Evolutionary conservation across 2,329 filamentous ascomycete species (phyloP).

Genomic region (Mycosphaerella sp.): DNA sequence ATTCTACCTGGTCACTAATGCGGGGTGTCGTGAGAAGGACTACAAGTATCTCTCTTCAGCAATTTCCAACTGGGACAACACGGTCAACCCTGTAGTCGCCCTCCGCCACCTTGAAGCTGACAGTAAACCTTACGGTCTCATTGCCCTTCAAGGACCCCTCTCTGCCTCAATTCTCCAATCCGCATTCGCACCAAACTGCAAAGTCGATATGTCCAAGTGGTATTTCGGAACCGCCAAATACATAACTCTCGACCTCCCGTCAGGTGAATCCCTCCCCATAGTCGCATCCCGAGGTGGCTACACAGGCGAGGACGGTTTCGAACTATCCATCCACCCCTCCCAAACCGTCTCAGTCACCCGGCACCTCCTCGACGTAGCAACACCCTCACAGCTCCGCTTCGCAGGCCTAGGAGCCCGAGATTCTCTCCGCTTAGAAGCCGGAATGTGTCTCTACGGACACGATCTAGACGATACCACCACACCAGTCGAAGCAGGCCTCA

Average conservation of each 20-base stretch:
- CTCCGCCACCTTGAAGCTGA: slow-evolving; percentile 34
- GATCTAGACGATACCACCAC: slow-evolving; percentile 78
- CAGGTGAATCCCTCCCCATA: slow-evolving; percentile 47
- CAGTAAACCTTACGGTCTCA: slow-evolving; percentile 61
- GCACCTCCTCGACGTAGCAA: slow-evolving; percentile 57
- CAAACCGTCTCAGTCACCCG: slow-evolving; percentile 62
- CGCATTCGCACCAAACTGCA: slow-evolving; percentile 51
- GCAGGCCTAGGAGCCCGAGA: slow-evolving; percentile 88
- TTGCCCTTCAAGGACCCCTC: slow-evolving; percentile 85
- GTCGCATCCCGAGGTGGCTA: slow-evolving; percentile 87
- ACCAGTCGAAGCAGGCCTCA: slow-evolving; percentile 59
- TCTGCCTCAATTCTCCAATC: slow-evolving; percentile 62
- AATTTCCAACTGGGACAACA: slow-evolving; percentile 55
- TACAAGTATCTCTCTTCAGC: slow-evolving; percentile 67
- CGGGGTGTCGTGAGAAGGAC: slow-evolving; percentile 85
- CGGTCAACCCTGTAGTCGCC: slow-evolving; percentile 38
- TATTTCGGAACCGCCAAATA: slow-evolving; percentile 75
- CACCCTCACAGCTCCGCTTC: slow-evolving; percentile 61
- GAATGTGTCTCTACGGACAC: slow-evolving; percentile 99
- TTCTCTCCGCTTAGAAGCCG: slow-evolving; percentile 86
- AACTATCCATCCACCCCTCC: slow-evolving; percentile 73
- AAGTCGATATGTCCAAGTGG: slow-evolving; percentile 54
- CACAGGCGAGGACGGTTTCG: slow-evolving; percentile 97
- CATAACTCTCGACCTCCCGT: slow-evolving; percentile 58
- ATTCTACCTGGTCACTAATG: slow-evolving; percentile 95